Conservation (phyloP, 2,329 filamentous ascomycete species). For the Scedosporium boydii region DNA sequence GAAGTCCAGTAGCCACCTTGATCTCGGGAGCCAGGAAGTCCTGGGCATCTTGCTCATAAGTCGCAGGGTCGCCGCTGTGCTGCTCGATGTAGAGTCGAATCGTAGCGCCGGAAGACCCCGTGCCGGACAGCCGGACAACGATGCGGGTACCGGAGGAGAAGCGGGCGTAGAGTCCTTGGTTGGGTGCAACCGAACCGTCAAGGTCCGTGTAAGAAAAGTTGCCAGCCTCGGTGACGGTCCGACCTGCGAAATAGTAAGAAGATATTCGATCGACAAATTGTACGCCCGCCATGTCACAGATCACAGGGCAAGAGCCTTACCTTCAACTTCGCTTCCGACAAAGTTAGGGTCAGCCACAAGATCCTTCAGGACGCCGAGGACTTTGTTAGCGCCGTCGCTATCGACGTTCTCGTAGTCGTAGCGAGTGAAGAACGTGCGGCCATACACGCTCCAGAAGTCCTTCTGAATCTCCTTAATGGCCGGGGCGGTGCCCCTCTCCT, state of each 20-base stretch:
- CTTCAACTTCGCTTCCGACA: slow-evolving; percentile 71
- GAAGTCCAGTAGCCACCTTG: slow-evolving; percentile 68
- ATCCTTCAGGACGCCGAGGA: slow-evolving; percentile 70
- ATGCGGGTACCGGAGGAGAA: slow-evolving; percentile 94
- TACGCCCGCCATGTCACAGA: not conserved
- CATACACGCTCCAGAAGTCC: slow-evolving; percentile 94
- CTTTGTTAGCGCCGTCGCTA: slow-evolving; percentile 80
- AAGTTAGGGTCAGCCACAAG: slow-evolving; percentile 68
- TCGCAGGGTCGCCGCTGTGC: slow-evolving; percentile 73
- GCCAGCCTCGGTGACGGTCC: slow-evolving; percentile 79
- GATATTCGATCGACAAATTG: not conserved
- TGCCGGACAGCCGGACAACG: slow-evolving; percentile 89
- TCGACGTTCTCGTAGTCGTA: slow-evolving; percentile 98
- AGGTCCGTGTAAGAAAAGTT: slow-evolving; percentile 98
- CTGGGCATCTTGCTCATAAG: slow-evolving; percentile 75
- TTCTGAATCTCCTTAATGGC: slow-evolving; percentile 95
- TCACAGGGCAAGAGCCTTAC: slow-evolving; percentile 22
- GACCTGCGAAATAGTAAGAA: slow-evolving; percentile 31
- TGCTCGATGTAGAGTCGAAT: slow-evolving; percentile 97
- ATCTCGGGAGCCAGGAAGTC: slow-evolving; percentile 90
- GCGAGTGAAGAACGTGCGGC: slow-evolving; percentile 96
- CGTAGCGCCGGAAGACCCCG: slow-evolving; percentile 88
- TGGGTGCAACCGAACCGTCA: slow-evolving; percentile 90
- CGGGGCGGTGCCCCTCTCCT: slow-evolving; percentile 70
- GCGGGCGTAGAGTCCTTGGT: slow-evolving; percentile 90